Conservation (phyloP, 1,139 yeast species). For the Nadsonia starkeyi-henricii region DNA sequence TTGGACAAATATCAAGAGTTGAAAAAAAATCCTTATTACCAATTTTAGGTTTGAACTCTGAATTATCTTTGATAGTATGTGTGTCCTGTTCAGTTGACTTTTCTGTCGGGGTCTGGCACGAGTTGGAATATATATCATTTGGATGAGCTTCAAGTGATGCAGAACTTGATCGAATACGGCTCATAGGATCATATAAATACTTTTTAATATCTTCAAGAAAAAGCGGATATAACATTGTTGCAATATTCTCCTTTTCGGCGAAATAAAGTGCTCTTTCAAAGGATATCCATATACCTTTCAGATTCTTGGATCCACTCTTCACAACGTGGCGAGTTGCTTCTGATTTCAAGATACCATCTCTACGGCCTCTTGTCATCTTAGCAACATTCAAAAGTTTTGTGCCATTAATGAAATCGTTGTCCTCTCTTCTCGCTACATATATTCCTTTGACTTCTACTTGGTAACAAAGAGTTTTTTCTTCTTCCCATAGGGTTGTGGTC, state of each 20-base stretch:
- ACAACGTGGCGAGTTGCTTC: constrained; percentile 87
- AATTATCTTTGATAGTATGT: too few species aligned
- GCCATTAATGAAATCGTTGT: constrained; percentile 87
- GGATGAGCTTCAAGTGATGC: too few species aligned
- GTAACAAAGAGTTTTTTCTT: constrained; percentile 84
- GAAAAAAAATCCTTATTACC: too few species aligned
- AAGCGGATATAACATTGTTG: constrained; percentile 71
- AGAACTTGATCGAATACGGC: constrained; percentile 2
- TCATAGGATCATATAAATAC: constrained; percentile 31
- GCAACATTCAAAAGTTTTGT: constrained; percentile 86
- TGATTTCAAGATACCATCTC: constrained; percentile 85
- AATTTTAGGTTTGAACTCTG: too few species aligned
- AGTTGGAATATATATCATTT: too few species aligned
- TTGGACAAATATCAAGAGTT: too few species aligned
- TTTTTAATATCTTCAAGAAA: constrained; percentile 80
- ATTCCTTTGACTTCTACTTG: constrained; percentile 92
- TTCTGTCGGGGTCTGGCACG: too few species aligned
- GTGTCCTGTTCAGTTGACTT: too few species aligned
- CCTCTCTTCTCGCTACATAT: constrained; percentile 84
- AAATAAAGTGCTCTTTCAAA: constrained; percentile 84
- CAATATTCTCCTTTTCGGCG: constrained; percentile 83
- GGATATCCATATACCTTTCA: constrained; percentile 97
- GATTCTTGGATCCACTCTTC: constrained; percentile 91
- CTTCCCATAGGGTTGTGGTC: constrained; percentile 96
- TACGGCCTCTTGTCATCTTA: constrained; percentile 88